Conservation (phyloP, 164 flowering plant species). For the Macadamia tetraphylla region DNA sequence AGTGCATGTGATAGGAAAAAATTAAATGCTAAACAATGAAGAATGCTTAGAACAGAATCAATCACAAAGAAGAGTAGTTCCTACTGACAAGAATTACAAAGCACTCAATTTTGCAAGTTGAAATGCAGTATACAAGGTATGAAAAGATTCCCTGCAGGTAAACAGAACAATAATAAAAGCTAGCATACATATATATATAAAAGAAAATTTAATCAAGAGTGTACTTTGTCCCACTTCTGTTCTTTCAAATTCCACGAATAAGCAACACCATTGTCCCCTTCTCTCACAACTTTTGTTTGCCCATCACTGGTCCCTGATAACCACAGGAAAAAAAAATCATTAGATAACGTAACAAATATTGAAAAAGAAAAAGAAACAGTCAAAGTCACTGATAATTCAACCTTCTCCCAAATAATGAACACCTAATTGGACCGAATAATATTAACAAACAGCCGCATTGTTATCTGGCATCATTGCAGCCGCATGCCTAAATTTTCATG, state of each 20-base stretch:
- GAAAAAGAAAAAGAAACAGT: too few species aligned
- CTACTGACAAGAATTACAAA: neutral
- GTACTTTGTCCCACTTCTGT: conserved; percentile 89
- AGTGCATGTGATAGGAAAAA: too few species aligned
- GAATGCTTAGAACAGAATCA: neutral
- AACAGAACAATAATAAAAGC: neutral
- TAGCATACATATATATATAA: too few species aligned
- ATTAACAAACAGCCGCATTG: neutral
- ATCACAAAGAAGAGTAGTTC: neutral
- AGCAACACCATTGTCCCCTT: conserved; percentile 99
- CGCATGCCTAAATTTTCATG: neutral
- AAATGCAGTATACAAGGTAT: neutral
- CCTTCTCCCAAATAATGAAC: too few species aligned
- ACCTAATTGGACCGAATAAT: neutral
- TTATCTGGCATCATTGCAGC: neutral
- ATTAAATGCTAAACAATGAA: too few species aligned
- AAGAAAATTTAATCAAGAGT: neutral
- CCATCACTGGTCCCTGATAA: conserved; percentile 78
- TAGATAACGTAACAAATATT: neutral
- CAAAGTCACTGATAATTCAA: too few species aligned
- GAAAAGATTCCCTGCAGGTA: too few species aligned
- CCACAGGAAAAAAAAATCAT: conserved; percentile 5
- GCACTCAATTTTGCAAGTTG: neutral
- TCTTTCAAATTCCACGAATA: conserved; percentile 85
- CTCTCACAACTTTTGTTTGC: conserved; percentile 88